Evolutionary conservation across 768 basidiomycete species (phyloP).

Genomic region (Crassisporium funariophilum): DNA sequence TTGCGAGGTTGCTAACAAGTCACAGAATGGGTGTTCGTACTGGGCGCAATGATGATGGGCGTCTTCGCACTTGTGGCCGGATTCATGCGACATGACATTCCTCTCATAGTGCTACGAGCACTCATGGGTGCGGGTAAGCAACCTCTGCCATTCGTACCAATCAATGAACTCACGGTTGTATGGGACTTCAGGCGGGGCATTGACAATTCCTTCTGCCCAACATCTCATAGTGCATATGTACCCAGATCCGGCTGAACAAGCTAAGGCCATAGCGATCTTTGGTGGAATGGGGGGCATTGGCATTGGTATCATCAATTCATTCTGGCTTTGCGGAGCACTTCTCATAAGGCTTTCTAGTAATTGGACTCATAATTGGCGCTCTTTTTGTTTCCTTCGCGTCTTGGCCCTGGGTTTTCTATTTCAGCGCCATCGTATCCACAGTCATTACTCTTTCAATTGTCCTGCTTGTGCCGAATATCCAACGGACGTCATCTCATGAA

Average conservation of each 20-base stretch:
- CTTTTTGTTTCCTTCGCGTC: constrained; percentile 40
- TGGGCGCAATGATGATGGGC: constrained; percentile 43
- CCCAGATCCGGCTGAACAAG: constrained; percentile 47
- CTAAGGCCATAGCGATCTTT: constrained; percentile 48
- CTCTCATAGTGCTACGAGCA: constrained; percentile 52
- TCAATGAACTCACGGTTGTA: neutral
- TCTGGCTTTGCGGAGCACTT: too few species aligned
- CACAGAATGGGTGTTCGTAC: constrained; percentile 44
- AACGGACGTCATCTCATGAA: constrained; percentile 3
- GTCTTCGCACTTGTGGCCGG: constrained; percentile 47
- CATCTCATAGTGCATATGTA: constrained; percentile 52
- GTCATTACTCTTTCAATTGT: constrained; percentile 32
- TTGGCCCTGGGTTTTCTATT: constrained; percentile 56
- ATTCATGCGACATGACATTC: constrained; percentile 47
- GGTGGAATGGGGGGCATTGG: constrained; percentile 49
- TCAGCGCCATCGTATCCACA: constrained; percentile 40
- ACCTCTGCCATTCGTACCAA: neutral
- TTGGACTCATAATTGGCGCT: constrained; percentile 47
- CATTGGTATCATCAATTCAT: too few species aligned
- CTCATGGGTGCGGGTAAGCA: constrained; percentile 47
- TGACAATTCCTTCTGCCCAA: constrained; percentile 55
- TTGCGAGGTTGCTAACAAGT: too few species aligned
- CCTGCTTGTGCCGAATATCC: constrained; percentile 35
- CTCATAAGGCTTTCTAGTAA: constrained; percentile 24
- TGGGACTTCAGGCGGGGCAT: constrained; percentile 45